Evolutionary conservation across 805 yeast genomes (phyloP), one percentile per base, ranked within the genome.

Genomic region (Debaryomyces castellii): DNA sequence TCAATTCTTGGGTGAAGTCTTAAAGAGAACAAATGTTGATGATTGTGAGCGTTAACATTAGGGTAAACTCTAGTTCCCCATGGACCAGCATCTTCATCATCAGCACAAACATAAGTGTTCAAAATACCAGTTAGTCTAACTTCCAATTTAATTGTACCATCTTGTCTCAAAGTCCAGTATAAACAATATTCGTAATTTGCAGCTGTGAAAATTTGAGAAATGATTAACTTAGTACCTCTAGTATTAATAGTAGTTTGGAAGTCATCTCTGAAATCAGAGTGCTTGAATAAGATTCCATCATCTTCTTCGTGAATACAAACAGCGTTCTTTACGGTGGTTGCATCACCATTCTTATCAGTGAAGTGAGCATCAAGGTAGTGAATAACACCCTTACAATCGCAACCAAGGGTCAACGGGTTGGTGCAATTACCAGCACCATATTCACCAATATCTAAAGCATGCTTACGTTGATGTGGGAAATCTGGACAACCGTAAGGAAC

Each of bases 371-470:
- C 91, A 66, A 87, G 62, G 69, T 87, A 87, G 64, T 87, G 91
- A 57, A 87, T 87, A 38, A 81, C 89, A 62, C 94, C 94, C 65
- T 87, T 86, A 73, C 94, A 87, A 66, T 87, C 94, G 64, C 94
- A 87, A 35, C 92, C 92, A 45, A 86, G 76, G 17, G 85, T 70
- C 52, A 87, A 74, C 27, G 91, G 87, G 68, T 87, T 87, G 44
- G 94, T 83, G 83, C 87, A 82, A 72, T 81, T 81, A 60, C 94
- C 94, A 51, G 90, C 92, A 70, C 94, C 94, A 63, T 86, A 86
- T 66, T 87, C 94, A 64, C 94, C 94, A 54, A 87, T 81, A 68
- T 87, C 94, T 67, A 87, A 80, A 37, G 94, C 94, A 58, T 87
- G 94, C 67, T 87, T 87, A 70, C 94, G 77, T 61, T 86, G 90